Percentiles rank a stretch among this genome's conserved stretches.
phyloP scores from a whole-genome alignment of 1,139 yeast genomes.

The Geotrichum aggregatum region DNA sequence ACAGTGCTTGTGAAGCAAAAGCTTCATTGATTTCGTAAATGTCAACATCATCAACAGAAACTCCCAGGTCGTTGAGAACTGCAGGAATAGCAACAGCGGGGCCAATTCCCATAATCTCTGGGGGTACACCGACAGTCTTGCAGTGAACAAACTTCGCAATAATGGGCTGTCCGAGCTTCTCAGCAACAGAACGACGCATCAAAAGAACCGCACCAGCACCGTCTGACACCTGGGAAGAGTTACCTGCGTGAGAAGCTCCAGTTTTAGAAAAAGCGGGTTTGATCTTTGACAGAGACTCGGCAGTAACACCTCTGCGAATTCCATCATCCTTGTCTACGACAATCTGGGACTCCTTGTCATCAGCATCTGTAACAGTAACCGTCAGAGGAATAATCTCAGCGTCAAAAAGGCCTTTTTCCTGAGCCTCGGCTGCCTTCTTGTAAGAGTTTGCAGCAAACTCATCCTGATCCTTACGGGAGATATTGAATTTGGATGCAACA shows the following conservation, averaged over 20 bases:
- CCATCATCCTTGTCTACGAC: slow-evolving; percentile 80
- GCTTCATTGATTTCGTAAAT: slow-evolving; percentile 92
- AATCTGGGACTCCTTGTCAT: slow-evolving; percentile 43
- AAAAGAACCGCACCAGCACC: slow-evolving; percentile 90
- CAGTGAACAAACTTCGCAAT: slow-evolving; percentile 75
- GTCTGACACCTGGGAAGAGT: slow-evolving; percentile 91
- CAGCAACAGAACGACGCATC: slow-evolving; percentile 85
- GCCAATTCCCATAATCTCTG: slow-evolving; percentile 95
- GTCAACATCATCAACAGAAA: slow-evolving; percentile 61
- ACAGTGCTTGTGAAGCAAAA: slow-evolving; percentile 89
- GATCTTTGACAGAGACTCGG: slow-evolving; percentile 65
- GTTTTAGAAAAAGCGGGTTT: slow-evolving; percentile 82
- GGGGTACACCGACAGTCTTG: slow-evolving; percentile 84
- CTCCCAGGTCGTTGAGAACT: slow-evolving; percentile 61
- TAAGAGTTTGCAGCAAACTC: slow-evolving; percentile 43
- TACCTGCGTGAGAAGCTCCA: slow-evolving; percentile 92
- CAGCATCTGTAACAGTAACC: slow-evolving; percentile 37
- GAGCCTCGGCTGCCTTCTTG: slow-evolving; percentile 72
- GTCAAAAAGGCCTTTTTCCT: slow-evolving; percentile 64
- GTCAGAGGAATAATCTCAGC: slow-evolving; percentile 83
- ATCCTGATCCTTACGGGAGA: slow-evolving; percentile 44
- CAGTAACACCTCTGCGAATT: slow-evolving; percentile 81
- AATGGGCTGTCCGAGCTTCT: slow-evolving; percentile 60
- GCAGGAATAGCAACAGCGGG: slow-evolving; percentile 92
- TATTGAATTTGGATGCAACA: slow-evolving; percentile 49